Percentiles rank a stretch among this genome's conserved stretches.
phyloP scores from a whole-genome alignment of 148 eudicot genomes.

The Hydrangea macrophylla region DNA sequence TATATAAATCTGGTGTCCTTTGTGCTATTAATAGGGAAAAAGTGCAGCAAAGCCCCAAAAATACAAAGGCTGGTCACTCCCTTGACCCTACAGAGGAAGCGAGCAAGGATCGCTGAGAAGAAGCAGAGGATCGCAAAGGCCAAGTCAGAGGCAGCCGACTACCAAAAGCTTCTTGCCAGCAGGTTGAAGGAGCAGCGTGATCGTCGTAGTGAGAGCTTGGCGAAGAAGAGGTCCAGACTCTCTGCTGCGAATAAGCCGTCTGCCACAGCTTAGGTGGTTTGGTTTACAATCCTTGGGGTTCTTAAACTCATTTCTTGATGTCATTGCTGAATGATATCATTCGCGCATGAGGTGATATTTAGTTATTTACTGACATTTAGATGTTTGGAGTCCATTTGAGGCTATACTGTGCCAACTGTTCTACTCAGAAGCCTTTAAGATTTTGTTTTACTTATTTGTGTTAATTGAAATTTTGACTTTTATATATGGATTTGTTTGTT shows the following conservation, averaged over 20 bases:
- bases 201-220: conserved; percentile 47
- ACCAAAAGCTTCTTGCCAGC: conserved; percentile 45
- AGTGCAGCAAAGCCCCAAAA: conserved; percentile 79
- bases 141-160: conserved; percentile 47
- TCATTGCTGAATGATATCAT: background rate
- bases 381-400: background rate
- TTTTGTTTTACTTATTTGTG: background rate
- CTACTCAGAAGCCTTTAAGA: background rate
- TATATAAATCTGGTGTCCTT: background rate
- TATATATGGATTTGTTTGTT: background rate
- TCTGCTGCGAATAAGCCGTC: conserved; percentile 44
- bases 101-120: conserved; percentile 81
- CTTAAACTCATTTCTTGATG: background rate
- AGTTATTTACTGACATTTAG: background rate
- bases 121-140: conserved; percentile 74
- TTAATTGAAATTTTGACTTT: too few species aligned
- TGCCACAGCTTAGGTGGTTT: conserved; percentile 20
- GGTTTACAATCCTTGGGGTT: background rate
- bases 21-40: conserved; percentile 45
- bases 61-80: conserved; percentile 89
- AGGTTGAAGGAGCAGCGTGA: conserved; percentile 51
- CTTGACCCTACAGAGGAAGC: conserved; percentile 82
- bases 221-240: conserved; percentile 49
- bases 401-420: background rate
- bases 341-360: background rate